Evolutionary conservation across 257 asterid species (phyloP).

Genomic region (Vinca minor): DNA sequence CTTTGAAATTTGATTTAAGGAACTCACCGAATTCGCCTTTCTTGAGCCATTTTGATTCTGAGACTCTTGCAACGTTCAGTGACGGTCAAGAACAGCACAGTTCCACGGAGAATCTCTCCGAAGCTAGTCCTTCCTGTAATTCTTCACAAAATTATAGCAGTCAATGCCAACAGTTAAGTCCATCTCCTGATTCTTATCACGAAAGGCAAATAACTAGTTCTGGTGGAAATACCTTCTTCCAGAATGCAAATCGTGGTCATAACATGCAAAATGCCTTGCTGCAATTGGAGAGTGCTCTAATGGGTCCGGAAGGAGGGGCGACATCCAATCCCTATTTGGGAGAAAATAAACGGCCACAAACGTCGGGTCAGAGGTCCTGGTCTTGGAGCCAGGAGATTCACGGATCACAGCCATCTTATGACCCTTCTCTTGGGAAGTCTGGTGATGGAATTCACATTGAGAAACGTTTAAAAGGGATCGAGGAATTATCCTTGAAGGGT

Average conservation of each 20-base stretch:
- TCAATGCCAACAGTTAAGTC: conserved; percentile 32
- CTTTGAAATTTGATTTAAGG: conserved; percentile 48
- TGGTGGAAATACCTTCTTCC: conserved; percentile 20
- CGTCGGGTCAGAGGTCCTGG: conserved; percentile 40
- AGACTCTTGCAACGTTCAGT: conserved; percentile 27
- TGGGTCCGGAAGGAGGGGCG: conserved; percentile 59
- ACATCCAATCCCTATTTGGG: conserved; percentile 31
- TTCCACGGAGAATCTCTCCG: conserved; percentile 47
- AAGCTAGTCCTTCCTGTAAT: conserved; percentile 40
- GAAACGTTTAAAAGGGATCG: conserved; percentile 26
- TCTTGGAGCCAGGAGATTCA: conserved; percentile 39
- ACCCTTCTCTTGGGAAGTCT: conserved; percentile 23
- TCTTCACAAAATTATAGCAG: conserved; percentile 44
- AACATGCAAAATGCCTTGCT: conserved; percentile 44
- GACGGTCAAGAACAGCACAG: conserved; percentile 53
- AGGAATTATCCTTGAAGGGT: conserved; percentile 26
- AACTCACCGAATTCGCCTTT: conserved; percentile 76
- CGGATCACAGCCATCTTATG: conserved; percentile 29
- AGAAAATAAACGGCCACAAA: conserved; percentile 30
- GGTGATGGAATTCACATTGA: conserved; percentile 22
- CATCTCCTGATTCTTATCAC: conserved; percentile 27
- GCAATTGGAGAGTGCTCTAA: conserved; percentile 59
- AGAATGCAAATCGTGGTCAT: conserved; percentile 33
- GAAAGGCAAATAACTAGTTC: conserved; percentile 26
- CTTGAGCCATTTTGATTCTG: conserved; percentile 43